Conservation (phyloP, 495 filamentous ascomycete species). For the Talaromyces stipitatus region DNA sequence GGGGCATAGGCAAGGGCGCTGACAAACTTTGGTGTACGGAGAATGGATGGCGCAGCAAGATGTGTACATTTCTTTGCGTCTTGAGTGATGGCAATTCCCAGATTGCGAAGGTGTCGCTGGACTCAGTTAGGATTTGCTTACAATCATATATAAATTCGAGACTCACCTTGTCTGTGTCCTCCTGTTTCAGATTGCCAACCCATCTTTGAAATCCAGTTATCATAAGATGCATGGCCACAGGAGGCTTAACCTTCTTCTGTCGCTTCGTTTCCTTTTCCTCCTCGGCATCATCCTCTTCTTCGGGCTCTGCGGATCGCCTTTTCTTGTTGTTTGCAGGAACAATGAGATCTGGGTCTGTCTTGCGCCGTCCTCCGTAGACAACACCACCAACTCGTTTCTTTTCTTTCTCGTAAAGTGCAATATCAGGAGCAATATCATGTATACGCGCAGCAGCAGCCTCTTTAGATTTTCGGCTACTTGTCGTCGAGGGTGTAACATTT, state of each 20-base stretch:
- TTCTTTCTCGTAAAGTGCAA: conserved; percentile 88
- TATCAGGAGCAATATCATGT: conserved; percentile 70
- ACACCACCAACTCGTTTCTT: conserved; percentile 79
- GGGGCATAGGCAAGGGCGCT: conserved; percentile 73
- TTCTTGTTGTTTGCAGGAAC: conserved; percentile 28
- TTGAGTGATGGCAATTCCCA: conserved; percentile 74
- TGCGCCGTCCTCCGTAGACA: conserved; percentile 62
- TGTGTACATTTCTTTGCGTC: conserved; percentile 72
- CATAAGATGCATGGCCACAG: conserved; percentile 62
- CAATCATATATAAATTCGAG: not conserved
- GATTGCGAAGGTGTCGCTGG: conserved; percentile 71
- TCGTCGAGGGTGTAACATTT: conserved; percentile 75
- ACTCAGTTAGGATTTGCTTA: conserved; percentile 14
- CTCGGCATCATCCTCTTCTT: conserved; percentile 45
- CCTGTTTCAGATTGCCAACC: conserved; percentile 57
- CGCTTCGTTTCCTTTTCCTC: conserved; percentile 51
- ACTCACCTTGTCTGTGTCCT: conserved; percentile 68
- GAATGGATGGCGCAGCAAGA: conserved; percentile 76
- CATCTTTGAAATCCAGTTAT: conserved; percentile 76
- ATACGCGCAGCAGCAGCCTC: conserved; percentile 68
- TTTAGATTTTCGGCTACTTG: conserved; percentile 79
- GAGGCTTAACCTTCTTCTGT: conserved; percentile 50
- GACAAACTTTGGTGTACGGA: conserved; percentile 90
- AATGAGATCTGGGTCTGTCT: conserved; percentile 40
- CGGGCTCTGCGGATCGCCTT: conserved; percentile 29